Percentiles rank a stretch among this genome's conserved stretches.
Conservation (phyloP, 73 alveolate species). For the Uronychia binucleata region DNA sequence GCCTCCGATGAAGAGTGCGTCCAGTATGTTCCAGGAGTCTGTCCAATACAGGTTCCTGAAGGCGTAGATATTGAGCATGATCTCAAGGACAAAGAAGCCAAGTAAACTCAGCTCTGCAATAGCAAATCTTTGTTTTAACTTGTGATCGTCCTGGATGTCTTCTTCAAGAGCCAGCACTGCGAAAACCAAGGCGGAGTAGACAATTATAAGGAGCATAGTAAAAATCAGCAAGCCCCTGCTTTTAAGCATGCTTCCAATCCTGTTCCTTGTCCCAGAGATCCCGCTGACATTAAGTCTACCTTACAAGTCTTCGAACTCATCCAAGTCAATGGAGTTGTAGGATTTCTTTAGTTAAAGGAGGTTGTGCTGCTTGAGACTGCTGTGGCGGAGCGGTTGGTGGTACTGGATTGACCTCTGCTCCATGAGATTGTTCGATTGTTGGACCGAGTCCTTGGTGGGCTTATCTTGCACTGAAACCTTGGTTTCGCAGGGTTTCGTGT, state of each 20-base stretch:
- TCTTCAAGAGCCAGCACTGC: not conserved
- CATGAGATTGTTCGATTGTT: too few relatives aligned
- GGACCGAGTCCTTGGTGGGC: not conserved
- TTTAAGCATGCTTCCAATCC: not conserved
- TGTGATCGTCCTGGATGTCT: not conserved
- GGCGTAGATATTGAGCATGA: not conserved
- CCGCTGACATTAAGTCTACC: not conserved
- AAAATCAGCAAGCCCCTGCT: not conserved
- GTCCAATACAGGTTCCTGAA: conserved; percentile 1
- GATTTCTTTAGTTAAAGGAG: not conserved
- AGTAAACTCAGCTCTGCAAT: not conserved
- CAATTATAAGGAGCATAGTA: not conserved
- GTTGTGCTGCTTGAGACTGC: not conserved
- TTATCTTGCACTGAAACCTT: not conserved
- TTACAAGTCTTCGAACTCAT: not conserved
- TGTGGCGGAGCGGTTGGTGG: too few relatives aligned
- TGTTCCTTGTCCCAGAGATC: not conserved
- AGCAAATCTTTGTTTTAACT: not conserved
- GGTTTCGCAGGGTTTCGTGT: not conserved
- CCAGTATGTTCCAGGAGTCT: not conserved
- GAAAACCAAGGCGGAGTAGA: not conserved
- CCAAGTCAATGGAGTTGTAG: not conserved
- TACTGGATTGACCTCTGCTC: too few relatives aligned
- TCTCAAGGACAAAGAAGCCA: not conserved
- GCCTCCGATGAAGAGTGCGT: not conserved